Evolutionary conservation across 1,284 basidiomycete genomes (phyloP).

Genomic region (Phellopilus nigrolimitatus): DNA sequence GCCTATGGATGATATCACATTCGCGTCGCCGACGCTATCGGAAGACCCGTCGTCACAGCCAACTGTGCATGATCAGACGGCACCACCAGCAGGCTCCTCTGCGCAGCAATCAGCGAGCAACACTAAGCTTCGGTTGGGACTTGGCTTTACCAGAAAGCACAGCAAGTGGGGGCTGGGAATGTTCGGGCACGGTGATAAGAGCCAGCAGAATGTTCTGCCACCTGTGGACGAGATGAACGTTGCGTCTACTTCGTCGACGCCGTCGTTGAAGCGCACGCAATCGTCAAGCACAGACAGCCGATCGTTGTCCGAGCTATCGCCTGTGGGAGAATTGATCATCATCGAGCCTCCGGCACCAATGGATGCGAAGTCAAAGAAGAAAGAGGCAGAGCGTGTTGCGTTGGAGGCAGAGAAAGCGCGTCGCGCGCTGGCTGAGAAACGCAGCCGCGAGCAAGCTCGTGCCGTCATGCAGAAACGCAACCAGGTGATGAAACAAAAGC

Average conservation of each 20-base stretch:
- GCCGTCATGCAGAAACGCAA: constrained; percentile 94
- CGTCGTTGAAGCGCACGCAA: constrained; percentile 81
- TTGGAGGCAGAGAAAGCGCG: constrained; percentile 86
- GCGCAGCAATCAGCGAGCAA: constrained; percentile 30
- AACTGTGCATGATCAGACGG: constrained; percentile 34
- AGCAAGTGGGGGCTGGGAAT: constrained; percentile 62
- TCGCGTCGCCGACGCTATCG: constrained; percentile 46
- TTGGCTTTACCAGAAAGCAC: constrained; percentile 62
- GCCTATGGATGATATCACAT: constrained; percentile 44
- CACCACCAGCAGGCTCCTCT: constrained; percentile 25
- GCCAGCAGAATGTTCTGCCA: constrained; percentile 52
- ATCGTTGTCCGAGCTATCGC: constrained; percentile 52
- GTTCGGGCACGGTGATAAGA: constrained; percentile 75
- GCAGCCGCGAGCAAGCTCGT: constrained; percentile 80
- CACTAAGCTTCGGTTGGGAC: constrained; percentile 38
- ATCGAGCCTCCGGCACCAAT: constrained; percentile 36
- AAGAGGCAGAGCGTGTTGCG: constrained; percentile 81
- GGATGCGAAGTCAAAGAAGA: constrained; percentile 85
- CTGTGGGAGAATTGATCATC: constrained; percentile 25
- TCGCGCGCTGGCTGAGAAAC: constrained; percentile 73
- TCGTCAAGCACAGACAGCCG: constrained; percentile 74
- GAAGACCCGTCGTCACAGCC: constrained; percentile 44
- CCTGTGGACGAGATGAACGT: constrained; percentile 67
- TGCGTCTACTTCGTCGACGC: constrained; percentile 44
- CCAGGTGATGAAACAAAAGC: constrained; percentile 57